Base-by-base conservation (phyloP, 2,329 filamentous ascomycete species). In the Botrytis deweyae region DNA sequence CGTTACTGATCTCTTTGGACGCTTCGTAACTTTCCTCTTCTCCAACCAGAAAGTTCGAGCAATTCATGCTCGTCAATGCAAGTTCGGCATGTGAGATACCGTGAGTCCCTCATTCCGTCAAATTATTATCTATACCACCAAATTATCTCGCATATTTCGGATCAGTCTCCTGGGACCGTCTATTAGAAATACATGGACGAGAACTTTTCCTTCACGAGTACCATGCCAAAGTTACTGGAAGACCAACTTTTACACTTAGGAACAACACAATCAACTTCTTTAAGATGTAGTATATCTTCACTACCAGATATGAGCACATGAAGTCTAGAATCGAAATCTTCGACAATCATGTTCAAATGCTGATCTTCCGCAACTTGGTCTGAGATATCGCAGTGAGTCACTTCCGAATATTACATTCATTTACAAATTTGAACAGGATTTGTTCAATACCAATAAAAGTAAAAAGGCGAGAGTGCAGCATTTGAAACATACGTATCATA, bases 401-500 rank as follows among this genome's bases (percentile, higher is more conserved):
- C 6, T 8, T 55, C n/a, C n/a, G 16, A 55, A 55, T 16, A 29
- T 8, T 1, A 29, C 14, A 55, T 18, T 8, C 3, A 55, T 29
- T 29, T 7, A 55, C 2, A 29, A 6, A 29, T 14, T 4, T 8
- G 14, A 55, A 29, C 6, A 9, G 29, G 3, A 18, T 18, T 18
- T 4, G 0, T 55, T 55, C 7, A 7, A 0, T 52, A 14, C 2
- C 14, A 29, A 0, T 18, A 8, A 3, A 18, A n/a, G 6, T 1
- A 29, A 16, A 9, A 9, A 9, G 1, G 5, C 14, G 14, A 55
- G 5, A 7, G 0, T 55, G 1, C n/a, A 29, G 25, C 6, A 16
- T n/a, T 16, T 29, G 0, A 29, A n/a, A 7, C 0, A 29, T 3
- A 2, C 8, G 0, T 6, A 55, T 55, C 1, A 7, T 0, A 3